Base-by-base conservation (phyloP, 2,329 filamentous ascomycete species). In the Arthroderma sp. region DNA sequence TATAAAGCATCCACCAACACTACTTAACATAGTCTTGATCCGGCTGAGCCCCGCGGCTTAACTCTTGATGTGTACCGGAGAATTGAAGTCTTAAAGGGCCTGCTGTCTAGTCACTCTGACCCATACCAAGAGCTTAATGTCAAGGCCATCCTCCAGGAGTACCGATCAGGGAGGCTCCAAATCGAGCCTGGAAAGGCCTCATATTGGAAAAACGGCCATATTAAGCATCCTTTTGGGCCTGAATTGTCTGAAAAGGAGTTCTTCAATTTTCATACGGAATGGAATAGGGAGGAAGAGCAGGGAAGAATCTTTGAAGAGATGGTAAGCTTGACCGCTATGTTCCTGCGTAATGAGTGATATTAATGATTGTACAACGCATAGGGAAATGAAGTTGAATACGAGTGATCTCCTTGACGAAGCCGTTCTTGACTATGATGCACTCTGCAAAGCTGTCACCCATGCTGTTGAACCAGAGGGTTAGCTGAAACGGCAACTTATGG, bases 111-210 rank as follows among this genome's bases (percentile, higher is more conserved):
- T n/a, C 15, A 11, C 10, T 11, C 27, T 11, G 38, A 40, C 3
- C 9, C 8, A 9, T 11, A 9, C 32, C 32, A 34, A 11, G 15
- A 27, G 15, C 27, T 27, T 11, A 40, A 40, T 29, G 29, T 40
- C n/a, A 28, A 40, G n/a, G 38, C 38, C 11, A 28, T 40, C 28
- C 38, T 40, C 5, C 15, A n/a, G 10, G 38, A 11, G 6, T 40
- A 40, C 29, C 15, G 38, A n/a, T n/a, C 11, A 10, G 38, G 38
- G 5, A n/a, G n/a, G 5, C 28, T 40, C 11, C 15, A 40, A 28
- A 28, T 40, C 29, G 38, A 8, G 6, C 38, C 15, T n/a, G 38
- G 38, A n/a, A 15, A 40, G 38, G 38, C 38, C n/a, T 40, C 38
- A 40, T 40, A 40, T 28, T 40, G 38, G 38, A 11, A 29, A 11